phyloP scores from a whole-genome alignment of 306 rosid species.

The Begonia peltatifolia region DNA sequence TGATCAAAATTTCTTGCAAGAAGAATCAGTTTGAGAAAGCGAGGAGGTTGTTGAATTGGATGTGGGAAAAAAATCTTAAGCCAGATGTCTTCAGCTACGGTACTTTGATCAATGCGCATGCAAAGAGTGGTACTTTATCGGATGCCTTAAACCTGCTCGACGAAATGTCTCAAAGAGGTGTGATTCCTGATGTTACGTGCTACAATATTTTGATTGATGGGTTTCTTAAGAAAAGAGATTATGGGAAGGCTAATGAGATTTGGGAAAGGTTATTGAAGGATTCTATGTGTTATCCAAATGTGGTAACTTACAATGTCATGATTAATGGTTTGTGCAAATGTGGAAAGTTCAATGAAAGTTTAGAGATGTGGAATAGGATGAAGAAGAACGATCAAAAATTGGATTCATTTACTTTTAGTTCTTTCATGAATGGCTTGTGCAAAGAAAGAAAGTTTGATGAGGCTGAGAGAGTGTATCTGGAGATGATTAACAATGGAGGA shows the following conservation, averaged over 20 bases:
- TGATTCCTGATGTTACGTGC: conserved; percentile 61
- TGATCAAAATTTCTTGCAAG: conserved; percentile 62
- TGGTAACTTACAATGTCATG: conserved; percentile 67
- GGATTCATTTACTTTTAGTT: conserved; percentile 46
- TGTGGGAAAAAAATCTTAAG: conserved; percentile 39
- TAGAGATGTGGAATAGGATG: conserved; percentile 78
- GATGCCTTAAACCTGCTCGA: conserved; percentile 67
- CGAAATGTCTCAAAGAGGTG: conserved; percentile 70
- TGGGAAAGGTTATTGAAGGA: conserved; percentile 57
- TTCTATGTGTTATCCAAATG: conserved; percentile 45
- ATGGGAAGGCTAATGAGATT: conserved; percentile 41
- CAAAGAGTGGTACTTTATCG: conserved; percentile 31
- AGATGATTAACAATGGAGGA: conserved; percentile 44
- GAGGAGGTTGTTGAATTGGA: conserved; percentile 44
- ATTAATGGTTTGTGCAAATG: conserved; percentile 70
- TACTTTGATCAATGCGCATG: conserved; percentile 38
- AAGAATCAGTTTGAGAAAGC: conserved; percentile 58
- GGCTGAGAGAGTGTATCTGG: conserved; percentile 47
- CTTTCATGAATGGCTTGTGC: conserved; percentile 71
- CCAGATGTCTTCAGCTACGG: conserved; percentile 63
- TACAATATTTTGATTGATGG: conserved; percentile 76
- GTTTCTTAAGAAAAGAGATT: conserved; percentile 43
- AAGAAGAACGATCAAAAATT: conserved; percentile 37
- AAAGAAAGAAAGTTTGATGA: conserved; percentile 43
- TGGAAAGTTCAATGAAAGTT: conserved; percentile 54